These are phyloP conservation scores for Aspergillus pseudoviridinutans DNA, from an alignment of 2,329 filamentous ascomycete species.

Conservation along the genomic window DNA sequence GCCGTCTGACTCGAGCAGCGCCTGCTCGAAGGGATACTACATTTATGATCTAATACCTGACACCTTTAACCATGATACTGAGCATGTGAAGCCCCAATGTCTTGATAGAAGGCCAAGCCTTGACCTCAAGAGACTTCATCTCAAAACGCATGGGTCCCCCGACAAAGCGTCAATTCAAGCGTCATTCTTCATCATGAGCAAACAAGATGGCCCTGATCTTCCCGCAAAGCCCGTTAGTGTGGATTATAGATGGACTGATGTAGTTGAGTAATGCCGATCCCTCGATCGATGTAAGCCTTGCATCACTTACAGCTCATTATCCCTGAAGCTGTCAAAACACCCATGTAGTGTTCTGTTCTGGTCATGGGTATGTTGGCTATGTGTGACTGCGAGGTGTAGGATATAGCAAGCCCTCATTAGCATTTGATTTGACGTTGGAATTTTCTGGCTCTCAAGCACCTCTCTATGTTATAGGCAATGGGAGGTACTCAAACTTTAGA, in stretches of 20 bases:
- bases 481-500: no score
- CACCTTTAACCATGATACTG: background rate
- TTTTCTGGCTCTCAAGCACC: no score
- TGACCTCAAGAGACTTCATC: background rate
- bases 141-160: background rate
- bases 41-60: background rate
- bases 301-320: background rate
- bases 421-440: background rate
- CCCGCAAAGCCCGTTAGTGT: background rate
- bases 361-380: background rate
- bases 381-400: background rate
- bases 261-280: background rate
- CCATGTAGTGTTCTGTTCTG: background rate
- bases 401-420: background rate
- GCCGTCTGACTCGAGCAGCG: no score
- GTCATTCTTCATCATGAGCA: background rate
- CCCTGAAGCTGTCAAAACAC: background rate
- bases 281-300: background rate
- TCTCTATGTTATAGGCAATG: no score
- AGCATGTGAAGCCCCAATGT: background rate
- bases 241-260: background rate
- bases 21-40: no score
- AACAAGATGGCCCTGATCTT: background rate
- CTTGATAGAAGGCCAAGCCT: background rate
- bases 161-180: background rate